These are phyloP conservation scores for Phytophthora cactorum DNA, from an alignment of 352 stramenopile species.

Conservation along the genomic window DNA sequence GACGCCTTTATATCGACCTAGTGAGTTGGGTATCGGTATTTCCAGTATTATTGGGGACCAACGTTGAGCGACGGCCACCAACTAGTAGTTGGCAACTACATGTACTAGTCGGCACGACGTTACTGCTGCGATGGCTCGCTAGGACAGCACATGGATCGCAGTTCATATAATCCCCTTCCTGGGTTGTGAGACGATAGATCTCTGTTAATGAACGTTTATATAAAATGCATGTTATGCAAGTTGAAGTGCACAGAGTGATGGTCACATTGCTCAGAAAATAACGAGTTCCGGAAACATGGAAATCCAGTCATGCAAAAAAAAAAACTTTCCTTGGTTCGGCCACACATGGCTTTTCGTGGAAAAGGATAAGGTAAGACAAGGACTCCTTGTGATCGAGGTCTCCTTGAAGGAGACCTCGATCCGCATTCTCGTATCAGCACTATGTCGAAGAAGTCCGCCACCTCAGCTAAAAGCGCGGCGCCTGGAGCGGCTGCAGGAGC, in stretches of 20 bases:
- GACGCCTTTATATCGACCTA: constrained; percentile 24
- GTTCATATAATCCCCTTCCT: neutral
- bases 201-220: neutral
- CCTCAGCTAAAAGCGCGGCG: neutral
- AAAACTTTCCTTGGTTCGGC: too few species aligned
- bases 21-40: constrained; percentile 27
- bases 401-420: neutral
- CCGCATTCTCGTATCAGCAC: neutral
- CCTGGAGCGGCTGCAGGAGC: constrained; percentile 31
- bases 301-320: too few species aligned
- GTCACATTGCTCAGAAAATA: neutral
- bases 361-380: too few species aligned
- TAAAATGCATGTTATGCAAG: constrained; percentile 7
- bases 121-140: neutral
- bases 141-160: neutral
- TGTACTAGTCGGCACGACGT: neutral
- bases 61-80: constrained; percentile 2
- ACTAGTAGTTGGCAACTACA: neutral
- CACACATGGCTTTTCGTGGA: too few species aligned
- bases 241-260: constrained; percentile 15
- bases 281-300: neutral
- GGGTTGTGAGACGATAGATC: neutral
- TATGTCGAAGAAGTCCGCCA: constrained; percentile 11
- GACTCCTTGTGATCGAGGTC: too few species aligned
- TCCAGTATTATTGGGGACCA: constrained; percentile 11